Conservation (phyloP, 768 basidiomycete genomes). For the Saitozyma podzolica region DNA sequence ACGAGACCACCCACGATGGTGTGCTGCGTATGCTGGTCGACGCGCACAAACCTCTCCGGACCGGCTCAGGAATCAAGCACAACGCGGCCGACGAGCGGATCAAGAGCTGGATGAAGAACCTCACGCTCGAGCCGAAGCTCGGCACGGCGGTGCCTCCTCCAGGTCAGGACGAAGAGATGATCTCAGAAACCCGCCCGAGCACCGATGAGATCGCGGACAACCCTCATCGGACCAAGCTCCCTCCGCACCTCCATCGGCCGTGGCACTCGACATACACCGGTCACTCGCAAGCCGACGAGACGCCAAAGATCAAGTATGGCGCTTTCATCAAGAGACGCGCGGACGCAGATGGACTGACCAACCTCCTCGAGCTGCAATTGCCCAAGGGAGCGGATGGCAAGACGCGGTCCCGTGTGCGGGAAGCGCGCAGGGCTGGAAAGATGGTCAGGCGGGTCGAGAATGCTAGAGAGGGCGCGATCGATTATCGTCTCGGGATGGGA, state of each 20-base stretch:
- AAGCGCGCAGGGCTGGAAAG: conserved; percentile 60
- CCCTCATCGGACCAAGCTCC: conserved; percentile 42
- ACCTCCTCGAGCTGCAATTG: conserved; percentile 39
- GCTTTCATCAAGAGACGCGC: conserved; percentile 40
- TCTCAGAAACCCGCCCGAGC: conserved; percentile 39
- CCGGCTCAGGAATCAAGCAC: conserved; percentile 46
- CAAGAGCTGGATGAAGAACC: conserved; percentile 32
- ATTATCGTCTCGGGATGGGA: conserved; percentile 65
- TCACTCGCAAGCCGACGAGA: conserved; percentile 8
- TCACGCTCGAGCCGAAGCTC: conserved; percentile 55
- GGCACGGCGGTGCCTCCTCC: conserved; percentile 33
- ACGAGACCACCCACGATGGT: conserved; percentile 68
- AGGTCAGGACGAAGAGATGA: conserved; percentile 52
- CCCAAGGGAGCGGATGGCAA: conserved; percentile 46
- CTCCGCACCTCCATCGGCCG: conserved; percentile 45
- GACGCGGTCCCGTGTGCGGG: conserved; percentile 46
- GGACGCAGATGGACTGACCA: conserved; percentile 28
- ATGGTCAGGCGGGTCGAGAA: conserved; percentile 62
- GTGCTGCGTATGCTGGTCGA: conserved; percentile 83
- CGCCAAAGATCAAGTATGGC: conserved; percentile 46
- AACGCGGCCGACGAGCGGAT: conserved; percentile 38
- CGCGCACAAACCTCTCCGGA: conserved; percentile 72
- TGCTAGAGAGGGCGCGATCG: conserved; percentile 72
- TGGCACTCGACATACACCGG: conserved; percentile 49
- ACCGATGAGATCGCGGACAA: not conserved